Conservation (phyloP, 1,284 basidiomycete species). For the Trichosporon sp. region DNA sequence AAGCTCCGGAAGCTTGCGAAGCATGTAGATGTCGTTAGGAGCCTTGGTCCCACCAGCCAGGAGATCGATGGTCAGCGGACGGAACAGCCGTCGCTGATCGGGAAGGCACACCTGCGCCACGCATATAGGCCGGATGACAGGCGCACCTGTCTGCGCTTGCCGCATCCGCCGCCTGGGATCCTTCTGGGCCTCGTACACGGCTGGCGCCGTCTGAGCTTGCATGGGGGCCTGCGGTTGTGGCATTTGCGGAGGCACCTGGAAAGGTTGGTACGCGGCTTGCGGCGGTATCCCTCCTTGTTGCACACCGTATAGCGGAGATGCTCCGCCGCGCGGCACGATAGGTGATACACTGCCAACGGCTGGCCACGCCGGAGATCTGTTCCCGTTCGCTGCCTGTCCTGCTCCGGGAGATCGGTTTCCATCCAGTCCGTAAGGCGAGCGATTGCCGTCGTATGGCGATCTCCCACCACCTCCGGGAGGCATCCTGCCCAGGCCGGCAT, state of each 20-base stretch:
- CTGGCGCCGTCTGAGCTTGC: neutral
- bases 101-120: neutral
- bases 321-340: neutral
- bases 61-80: neutral
- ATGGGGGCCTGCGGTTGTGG: neutral
- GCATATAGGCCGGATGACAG: neutral
- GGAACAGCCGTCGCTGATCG: neutral
- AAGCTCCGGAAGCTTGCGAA: neutral
- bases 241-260: neutral
- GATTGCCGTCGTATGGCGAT: neutral
- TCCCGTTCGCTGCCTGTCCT: neutral
- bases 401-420: neutral
- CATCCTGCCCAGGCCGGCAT: neutral
- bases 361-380: neutral
- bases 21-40: neutral
- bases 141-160: neutral
- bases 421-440: neutral
- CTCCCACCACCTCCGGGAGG: neutral
- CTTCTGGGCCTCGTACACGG: slow-evolving; percentile 3
- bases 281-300: neutral
- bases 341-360: neutral
- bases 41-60: neutral
- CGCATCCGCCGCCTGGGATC: neutral
- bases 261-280: neutral
- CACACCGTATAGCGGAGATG: neutral